phyloP scores from a whole-genome alignment of 2,329 filamentous ascomycete species.

The Eutypa lata region DNA sequence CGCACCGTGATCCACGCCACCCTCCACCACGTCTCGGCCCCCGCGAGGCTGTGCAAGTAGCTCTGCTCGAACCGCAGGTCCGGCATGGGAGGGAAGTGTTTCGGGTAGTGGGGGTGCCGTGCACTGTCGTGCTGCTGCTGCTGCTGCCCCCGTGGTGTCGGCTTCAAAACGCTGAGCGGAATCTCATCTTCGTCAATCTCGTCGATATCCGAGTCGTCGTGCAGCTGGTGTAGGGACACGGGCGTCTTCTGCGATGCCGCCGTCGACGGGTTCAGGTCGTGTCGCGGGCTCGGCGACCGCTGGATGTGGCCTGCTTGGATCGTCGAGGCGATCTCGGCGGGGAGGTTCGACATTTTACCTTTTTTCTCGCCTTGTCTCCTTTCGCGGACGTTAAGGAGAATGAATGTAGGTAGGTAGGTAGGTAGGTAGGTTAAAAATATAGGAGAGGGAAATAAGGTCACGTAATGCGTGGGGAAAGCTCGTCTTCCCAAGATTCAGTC shows the following conservation, averaged over 20 bases:
- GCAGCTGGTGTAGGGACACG: constrained; percentile 37
- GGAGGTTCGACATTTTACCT: constrained; percentile 62
- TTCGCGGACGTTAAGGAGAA: not conserved
- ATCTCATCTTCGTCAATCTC: constrained; percentile 62
- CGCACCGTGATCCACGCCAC: constrained; percentile 80
- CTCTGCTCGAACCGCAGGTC: constrained; percentile 97
- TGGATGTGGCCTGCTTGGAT: constrained; percentile 81
- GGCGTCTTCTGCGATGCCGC: constrained; percentile 65
- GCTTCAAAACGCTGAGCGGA: constrained; percentile 63
- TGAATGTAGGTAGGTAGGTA: not conserved
- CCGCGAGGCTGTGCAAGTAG: constrained; percentile 85
- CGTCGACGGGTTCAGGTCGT: constrained; percentile 80
- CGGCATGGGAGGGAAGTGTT: constrained; percentile 61
- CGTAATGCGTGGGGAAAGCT: too few species aligned
- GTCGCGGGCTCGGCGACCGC: constrained; percentile 62
- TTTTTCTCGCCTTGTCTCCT: constrained; percentile 1
- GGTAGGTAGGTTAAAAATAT: too few species aligned
- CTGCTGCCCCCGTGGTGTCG: constrained; percentile 20
- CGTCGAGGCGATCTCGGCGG: constrained; percentile 70
- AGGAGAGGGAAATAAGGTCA: too few species aligned
- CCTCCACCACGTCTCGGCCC: constrained; percentile 74
- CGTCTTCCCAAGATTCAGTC: too few species aligned
- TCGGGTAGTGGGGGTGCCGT: constrained; percentile 37
- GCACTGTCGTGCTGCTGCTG: constrained; percentile 15
- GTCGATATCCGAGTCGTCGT: not conserved